Base-by-base conservation (phyloP, 768 basidiomycete genomes). In the Lentinula lateritia region DNA sequence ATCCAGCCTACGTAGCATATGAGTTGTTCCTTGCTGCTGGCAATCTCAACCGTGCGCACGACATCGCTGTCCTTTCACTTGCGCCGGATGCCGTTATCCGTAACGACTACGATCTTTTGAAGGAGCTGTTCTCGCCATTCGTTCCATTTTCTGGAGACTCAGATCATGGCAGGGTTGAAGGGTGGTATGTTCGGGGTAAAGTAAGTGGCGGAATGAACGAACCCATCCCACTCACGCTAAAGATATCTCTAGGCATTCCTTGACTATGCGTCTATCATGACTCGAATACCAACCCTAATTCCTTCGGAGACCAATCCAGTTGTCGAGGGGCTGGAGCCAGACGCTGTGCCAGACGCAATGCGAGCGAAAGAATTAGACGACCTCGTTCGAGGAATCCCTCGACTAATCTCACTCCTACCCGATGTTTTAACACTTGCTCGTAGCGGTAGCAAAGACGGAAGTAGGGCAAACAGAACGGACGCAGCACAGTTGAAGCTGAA, bases 111-210 rank as follows among this genome's bases (percentile, higher is more conserved):
- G 82, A 80, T 2, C 77, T 96, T 12, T 73, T 97, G 23, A 76
- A 78, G 39, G 79, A 79, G n/a, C 71, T 98, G 23, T 92, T 98
- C 66, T 77, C 75, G 54, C 79, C 80, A 8, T 86, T 98, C 65
- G 77, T 76, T 23, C 81, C 80, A 10, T 78, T 79, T 42, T 70
- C 76, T 2, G 41, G 23, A 32, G 41, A 56, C 23, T n/a, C 41
- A 1, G 41, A 56, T 56, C 3, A 15, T 45, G 55, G 55, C 38
- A 41, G 42, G 32, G 81, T 95, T 9, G 84, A 84, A 46, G 85
- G 85, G 8, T 97, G 95, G 95, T 81, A 88, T 67, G 79, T 84
- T 39, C 87, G 90, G 39, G 95, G 95, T 56, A 89, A 95, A 82
- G 93, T 90, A 65, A 58, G 67, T 66, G 2, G 35, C 13, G 28